Conservation (phyloP, 305 asterid species). For the Rubia balearica region DNA sequence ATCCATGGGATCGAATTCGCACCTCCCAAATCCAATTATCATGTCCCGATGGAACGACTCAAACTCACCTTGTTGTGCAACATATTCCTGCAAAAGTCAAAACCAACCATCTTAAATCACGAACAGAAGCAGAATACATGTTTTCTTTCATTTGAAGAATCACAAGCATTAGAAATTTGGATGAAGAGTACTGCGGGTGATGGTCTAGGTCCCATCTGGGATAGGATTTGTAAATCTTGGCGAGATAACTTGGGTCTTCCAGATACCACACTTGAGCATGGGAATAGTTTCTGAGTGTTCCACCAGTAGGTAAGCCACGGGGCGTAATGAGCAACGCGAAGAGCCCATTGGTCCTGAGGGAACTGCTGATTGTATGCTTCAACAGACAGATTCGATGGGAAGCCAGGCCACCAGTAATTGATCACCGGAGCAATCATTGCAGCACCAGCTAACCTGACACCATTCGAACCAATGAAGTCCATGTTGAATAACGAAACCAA, state of each 20-base stretch:
- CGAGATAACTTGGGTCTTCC: slow-evolving; percentile 20
- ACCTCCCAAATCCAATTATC: slow-evolving; percentile 57
- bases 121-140: neutral
- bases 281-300: slow-evolving; percentile 77
- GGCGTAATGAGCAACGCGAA: slow-evolving; percentile 60
- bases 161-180: too few species aligned
- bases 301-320: slow-evolving; percentile 88
- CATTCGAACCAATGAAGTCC: slow-evolving; percentile 4
- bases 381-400: slow-evolving; percentile 54
- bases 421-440: slow-evolving; percentile 58
- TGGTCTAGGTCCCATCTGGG: slow-evolving; percentile 9
- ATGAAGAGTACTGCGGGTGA: slow-evolving; percentile 8
- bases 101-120: slow-evolving; percentile 8
- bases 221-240: slow-evolving; percentile 17
- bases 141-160: neutral
- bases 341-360: slow-evolving; percentile 63
- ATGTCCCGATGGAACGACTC: slow-evolving; percentile 66
- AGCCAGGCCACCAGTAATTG: slow-evolving; percentile 74
- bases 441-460: slow-evolving; percentile 68
- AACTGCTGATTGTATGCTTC: slow-evolving; percentile 41
- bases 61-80: slow-evolving; percentile 47
- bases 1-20: slow-evolving; percentile 69
- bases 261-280: slow-evolving; percentile 37
- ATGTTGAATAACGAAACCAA: neutral
- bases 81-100: slow-evolving; percentile 38